Conservation (phyloP, 1,139 yeast genomes). For the Scheffersomyces quercinus region DNA sequence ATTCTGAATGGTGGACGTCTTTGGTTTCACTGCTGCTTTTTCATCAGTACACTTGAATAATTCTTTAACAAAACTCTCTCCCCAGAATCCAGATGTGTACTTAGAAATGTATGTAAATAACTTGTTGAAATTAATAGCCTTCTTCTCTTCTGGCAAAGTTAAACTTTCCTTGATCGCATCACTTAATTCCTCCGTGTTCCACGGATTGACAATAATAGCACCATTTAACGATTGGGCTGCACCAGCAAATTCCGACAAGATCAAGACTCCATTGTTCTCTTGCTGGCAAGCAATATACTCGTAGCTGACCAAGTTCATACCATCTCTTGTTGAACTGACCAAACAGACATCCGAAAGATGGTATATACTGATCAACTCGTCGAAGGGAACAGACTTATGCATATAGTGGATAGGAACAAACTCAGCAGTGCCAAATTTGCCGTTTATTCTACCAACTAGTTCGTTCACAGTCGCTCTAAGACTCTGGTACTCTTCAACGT, state of each 20-base stretch:
- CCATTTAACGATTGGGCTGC: constrained; percentile 99
- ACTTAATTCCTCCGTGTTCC: constrained; percentile 95
- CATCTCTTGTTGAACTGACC: constrained; percentile 94
- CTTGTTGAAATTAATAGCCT: constrained; percentile 73
- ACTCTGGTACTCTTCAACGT: constrained; percentile 96
- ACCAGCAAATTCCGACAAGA: constrained; percentile 93
- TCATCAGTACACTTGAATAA: constrained; percentile 45
- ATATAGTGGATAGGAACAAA: constrained; percentile 96
- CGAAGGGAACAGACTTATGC: constrained; percentile 89
- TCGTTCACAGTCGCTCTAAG: constrained; percentile 93
- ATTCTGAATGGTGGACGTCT: too few relatives aligned
- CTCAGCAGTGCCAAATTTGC: constrained; percentile 94
- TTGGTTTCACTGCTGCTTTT: constrained; percentile 1
- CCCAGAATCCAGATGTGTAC: constrained; percentile 96
- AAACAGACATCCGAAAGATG: constrained; percentile 86
- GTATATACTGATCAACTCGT: constrained; percentile 87
- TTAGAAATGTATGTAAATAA: constrained; percentile 85
- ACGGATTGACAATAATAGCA: constrained; percentile 89
- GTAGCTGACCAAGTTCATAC: constrained; percentile 95
- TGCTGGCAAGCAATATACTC: constrained; percentile 97
- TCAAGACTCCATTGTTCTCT: constrained; percentile 79
- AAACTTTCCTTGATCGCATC: constrained; percentile 84
- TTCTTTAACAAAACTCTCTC: constrained; percentile 92
- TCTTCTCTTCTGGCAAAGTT: constrained; percentile 81
- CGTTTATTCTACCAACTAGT: constrained; percentile 94